These are phyloP conservation scores for Phytophthora quininea DNA, from an alignment of 352 stramenopile species.

Conservation along the genomic window DNA sequence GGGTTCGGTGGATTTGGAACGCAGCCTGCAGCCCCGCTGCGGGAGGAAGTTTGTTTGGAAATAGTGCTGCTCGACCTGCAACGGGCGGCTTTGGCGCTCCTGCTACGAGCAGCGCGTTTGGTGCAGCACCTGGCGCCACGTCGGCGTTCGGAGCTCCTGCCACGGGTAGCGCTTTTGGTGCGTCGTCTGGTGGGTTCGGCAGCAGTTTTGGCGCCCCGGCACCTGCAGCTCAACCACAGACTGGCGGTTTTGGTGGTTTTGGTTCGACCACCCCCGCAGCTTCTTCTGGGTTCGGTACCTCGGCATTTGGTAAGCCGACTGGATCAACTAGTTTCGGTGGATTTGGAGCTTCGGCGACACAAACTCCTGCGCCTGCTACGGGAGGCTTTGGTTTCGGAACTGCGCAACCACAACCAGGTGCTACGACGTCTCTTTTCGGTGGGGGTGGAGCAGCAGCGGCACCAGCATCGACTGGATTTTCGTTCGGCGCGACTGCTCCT, in stretches of 20 bases:
- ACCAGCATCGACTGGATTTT: conserved; percentile 41
- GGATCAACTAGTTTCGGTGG: conserved; percentile 41
- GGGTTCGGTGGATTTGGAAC: conserved; percentile 65
- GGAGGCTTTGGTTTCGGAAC: conserved; percentile 48
- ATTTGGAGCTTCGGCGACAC: conserved; percentile 40
- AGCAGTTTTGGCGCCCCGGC: conserved; percentile 53
- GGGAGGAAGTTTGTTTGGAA: conserved; percentile 47
- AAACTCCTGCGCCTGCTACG: conserved; percentile 34
- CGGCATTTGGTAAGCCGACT: conserved; percentile 54
- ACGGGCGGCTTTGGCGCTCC: conserved; percentile 47
- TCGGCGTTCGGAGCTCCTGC: conserved; percentile 46
- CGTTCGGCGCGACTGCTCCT: conserved; percentile 40
- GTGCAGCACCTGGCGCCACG: conserved; percentile 36
- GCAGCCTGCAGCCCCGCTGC: conserved; percentile 38
- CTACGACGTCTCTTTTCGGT: conserved; percentile 52
- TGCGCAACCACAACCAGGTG: conserved; percentile 34
- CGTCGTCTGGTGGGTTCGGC: conserved; percentile 49
- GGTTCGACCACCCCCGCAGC: conserved; percentile 40
- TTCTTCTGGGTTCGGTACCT: conserved; percentile 47
- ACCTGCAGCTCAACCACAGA: conserved; percentile 38
- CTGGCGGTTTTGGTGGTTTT: conserved; percentile 60
- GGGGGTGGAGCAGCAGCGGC: conserved; percentile 26
- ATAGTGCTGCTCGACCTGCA: conserved; percentile 20
- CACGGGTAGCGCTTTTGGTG: conserved; percentile 45
- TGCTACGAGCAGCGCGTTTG: conserved; percentile 46